These are phyloP conservation scores for Paramecium primaurelia DNA, from an alignment of 73 alveolate species.

Conservation along the genomic window DNA sequence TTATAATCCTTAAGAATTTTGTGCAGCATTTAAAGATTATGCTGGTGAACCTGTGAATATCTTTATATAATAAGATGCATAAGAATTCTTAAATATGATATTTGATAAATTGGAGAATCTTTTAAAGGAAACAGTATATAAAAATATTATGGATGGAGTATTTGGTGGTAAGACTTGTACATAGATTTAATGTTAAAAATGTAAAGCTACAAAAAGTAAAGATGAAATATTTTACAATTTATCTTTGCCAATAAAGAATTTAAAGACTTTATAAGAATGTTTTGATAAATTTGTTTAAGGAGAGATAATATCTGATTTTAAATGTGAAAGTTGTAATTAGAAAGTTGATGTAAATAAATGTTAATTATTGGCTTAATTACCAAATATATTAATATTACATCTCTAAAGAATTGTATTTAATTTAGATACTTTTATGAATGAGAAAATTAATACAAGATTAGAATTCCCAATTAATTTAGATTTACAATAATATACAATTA, in stretches of 20 bases:
- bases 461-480: slow-evolving; percentile 95
- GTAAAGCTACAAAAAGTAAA: slow-evolving; percentile 81
- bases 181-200: slow-evolving; percentile 82
- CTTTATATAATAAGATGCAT: slow-evolving; percentile 92
- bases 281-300: slow-evolving; percentile 84
- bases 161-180: slow-evolving; percentile 96
- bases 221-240: slow-evolving; percentile 89
- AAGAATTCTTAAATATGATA: slow-evolving; percentile 94
- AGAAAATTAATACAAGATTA: slow-evolving; percentile 90
- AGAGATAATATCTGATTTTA: slow-evolving; percentile 87
- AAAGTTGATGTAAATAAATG: slow-evolving; percentile 91
- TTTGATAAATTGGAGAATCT: slow-evolving; percentile 93
- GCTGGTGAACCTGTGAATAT: slow-evolving; percentile 97
- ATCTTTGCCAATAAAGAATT: slow-evolving; percentile 88
- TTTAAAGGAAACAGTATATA: slow-evolving; percentile 84
- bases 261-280: slow-evolving; percentile 84
- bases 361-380: slow-evolving; percentile 80
- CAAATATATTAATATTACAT: slow-evolving; percentile 94
- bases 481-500: slow-evolving; percentile 69
- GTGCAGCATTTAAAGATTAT: slow-evolving; percentile 92
- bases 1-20: slow-evolving; percentile 91
- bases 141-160: slow-evolving; percentile 83
- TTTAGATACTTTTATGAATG: slow-evolving; percentile 92
- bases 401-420: slow-evolving; percentile 91
- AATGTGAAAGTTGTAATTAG: slow-evolving; percentile 92